These are phyloP conservation scores for Mortierella hygrophila DNA, from an alignment of 192 early-diverging fungal species.

Conservation along the genomic window DNA sequence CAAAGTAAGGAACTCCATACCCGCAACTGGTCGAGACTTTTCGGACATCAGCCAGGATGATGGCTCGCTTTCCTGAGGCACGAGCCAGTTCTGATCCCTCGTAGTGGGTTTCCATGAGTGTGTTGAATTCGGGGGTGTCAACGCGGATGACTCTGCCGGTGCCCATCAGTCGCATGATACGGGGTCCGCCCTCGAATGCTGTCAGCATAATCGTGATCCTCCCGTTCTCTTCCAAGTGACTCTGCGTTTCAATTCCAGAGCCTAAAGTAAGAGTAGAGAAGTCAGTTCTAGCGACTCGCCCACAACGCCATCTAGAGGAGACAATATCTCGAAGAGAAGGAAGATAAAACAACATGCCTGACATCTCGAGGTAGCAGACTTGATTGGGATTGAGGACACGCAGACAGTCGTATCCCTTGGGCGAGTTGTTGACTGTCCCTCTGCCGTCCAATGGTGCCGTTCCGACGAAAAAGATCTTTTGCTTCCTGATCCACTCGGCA, in stretches of 20 bases:
- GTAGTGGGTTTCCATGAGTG: slow-evolving; percentile 61
- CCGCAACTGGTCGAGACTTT: slow-evolving; percentile 72
- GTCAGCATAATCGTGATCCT: slow-evolving; percentile 75
- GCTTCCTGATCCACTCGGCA: slow-evolving; percentile 66
- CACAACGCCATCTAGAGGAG: not conserved
- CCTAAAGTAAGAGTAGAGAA: slow-evolving; percentile 12
- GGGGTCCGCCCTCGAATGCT: slow-evolving; percentile 74
- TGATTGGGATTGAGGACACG: slow-evolving; percentile 57
- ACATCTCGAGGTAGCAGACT: slow-evolving; percentile 59
- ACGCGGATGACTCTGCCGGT: slow-evolving; percentile 64
- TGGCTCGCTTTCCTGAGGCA: slow-evolving; percentile 62
- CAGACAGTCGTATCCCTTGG: slow-evolving; percentile 71
- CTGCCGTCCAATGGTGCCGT: slow-evolving; percentile 62
- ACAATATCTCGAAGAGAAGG: not conserved
- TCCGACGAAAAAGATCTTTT: slow-evolving; percentile 71
- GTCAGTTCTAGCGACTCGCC: not conserved
- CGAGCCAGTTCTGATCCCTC: slow-evolving; percentile 42
- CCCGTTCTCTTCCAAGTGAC: slow-evolving; percentile 73
- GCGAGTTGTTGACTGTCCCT: slow-evolving; percentile 71
- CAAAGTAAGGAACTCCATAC: slow-evolving; percentile 70
- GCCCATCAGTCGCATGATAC: slow-evolving; percentile 73
- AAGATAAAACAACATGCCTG: slow-evolving; percentile 32
- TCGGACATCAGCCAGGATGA: slow-evolving; percentile 67
- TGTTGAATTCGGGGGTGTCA: slow-evolving; percentile 60
- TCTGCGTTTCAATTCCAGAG: slow-evolving; percentile 69